Percentiles rank a stretch among this genome's conserved stretches.
phyloP scores from a whole-genome alignment of 306 rosid genomes.

The Pyrus pyrifolia region DNA sequence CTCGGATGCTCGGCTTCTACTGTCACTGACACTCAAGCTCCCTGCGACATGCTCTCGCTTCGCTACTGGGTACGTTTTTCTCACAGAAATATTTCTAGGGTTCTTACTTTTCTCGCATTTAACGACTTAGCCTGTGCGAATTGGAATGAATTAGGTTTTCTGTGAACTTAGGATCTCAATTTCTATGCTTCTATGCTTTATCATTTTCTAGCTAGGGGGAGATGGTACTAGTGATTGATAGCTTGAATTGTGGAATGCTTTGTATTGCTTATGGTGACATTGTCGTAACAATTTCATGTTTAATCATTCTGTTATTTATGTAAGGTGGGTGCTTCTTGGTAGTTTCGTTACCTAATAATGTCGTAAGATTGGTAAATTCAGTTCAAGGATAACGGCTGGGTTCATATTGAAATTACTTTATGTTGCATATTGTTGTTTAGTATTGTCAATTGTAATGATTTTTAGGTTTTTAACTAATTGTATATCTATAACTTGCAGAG shows the following conservation, averaged over 20 bases:
- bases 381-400: not conserved
- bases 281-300: not conserved
- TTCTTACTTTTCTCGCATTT: not conserved
- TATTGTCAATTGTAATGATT: not conserved
- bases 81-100: not conserved
- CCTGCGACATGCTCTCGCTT: constrained; percentile 65
- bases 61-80: constrained; percentile 60
- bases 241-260: not conserved
- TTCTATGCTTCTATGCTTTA: not conserved
- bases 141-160: not conserved
- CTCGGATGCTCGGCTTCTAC: constrained; percentile 62
- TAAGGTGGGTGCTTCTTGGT: not conserved
- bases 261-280: not conserved
- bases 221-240: not conserved
- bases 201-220: not conserved
- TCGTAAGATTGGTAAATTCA: not conserved
- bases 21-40: constrained; percentile 35
- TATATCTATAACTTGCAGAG: constrained; percentile 48
- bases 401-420: not conserved
- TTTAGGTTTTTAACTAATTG: constrained; percentile 20
- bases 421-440: not conserved
- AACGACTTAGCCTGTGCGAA: not conserved
- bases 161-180: constrained; percentile 1
- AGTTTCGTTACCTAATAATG: not conserved
- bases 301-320: not conserved